Conservation (phyloP, 2,329 filamentous ascomycete genomes). For the Fusarium sp. region DNA sequence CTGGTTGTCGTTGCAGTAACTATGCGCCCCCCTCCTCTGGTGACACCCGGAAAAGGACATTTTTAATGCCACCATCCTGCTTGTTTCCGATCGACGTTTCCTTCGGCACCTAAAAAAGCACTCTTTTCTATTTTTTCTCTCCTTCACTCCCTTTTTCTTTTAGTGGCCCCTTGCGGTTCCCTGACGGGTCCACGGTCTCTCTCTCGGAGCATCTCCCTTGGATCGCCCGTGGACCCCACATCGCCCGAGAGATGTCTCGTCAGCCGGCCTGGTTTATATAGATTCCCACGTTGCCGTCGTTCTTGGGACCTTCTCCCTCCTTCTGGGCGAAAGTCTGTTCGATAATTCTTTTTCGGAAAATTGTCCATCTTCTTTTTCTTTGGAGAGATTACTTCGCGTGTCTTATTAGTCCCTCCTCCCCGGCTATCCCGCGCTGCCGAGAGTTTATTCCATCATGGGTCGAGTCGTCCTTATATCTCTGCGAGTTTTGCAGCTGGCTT, state of each 20-base stretch:
- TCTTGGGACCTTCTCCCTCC: constrained; percentile 18
- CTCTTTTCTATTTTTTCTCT: not conserved
- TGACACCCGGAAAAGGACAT: not conserved
- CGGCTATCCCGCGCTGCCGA: constrained; percentile 7
- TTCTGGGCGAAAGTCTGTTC: constrained; percentile 19
- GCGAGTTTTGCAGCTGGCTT: constrained; percentile 39
- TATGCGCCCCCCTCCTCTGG: not conserved
- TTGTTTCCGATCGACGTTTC: constrained; percentile 35
- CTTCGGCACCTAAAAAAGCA: constrained; percentile 37
- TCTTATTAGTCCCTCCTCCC: constrained; percentile 2
- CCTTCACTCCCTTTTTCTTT: not conserved
- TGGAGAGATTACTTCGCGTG: not conserved
- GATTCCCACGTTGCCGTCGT: constrained; percentile 38
- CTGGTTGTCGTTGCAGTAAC: constrained; percentile 12
- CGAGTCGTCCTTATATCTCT: constrained; percentile 30
- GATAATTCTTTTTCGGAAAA: constrained; percentile 2
- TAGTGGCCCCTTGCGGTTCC: constrained; percentile 26
- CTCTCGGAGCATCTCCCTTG: constrained; percentile 39
- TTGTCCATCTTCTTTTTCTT: not conserved
- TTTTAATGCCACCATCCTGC: constrained; percentile 24
- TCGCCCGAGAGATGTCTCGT: constrained; percentile 37
- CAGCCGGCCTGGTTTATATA: constrained; percentile 41
- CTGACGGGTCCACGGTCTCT: constrained; percentile 39
- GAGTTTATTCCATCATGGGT: constrained; percentile 29
- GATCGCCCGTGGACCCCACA: constrained; percentile 41